Conservation (phyloP, 2,329 filamentous ascomycete species). For the Colletotrichum endophyticum region DNA sequence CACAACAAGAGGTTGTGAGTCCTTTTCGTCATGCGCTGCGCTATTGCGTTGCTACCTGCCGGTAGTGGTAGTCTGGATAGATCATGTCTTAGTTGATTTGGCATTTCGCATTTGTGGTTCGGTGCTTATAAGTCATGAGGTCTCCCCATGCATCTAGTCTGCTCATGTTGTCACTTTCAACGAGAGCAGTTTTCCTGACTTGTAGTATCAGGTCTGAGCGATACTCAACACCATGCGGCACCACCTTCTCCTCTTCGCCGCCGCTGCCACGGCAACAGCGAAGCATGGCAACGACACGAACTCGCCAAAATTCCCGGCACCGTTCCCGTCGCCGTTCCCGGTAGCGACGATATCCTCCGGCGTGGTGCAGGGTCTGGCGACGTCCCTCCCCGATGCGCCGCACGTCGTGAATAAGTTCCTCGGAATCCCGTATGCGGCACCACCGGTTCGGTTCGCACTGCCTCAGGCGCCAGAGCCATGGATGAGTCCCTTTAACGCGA, state of each 20-base stretch:
- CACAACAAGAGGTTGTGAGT: not conserved
- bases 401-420: constrained; percentile 43
- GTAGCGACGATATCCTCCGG: not conserved
- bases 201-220: not conserved
- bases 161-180: not conserved
- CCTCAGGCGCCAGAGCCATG: not conserved
- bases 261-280: not conserved
- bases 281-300: not conserved
- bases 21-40: not conserved
- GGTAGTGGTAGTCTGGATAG: not conserved
- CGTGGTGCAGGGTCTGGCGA: not conserved
- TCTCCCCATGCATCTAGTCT: not conserved
- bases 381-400: not conserved
- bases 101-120: not conserved
- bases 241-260: not conserved
- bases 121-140: not conserved
- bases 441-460: constrained; percentile 37
- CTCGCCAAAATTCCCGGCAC: not conserved
- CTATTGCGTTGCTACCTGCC: not conserved
- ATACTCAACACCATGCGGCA: not conserved
- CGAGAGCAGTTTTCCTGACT: not conserved
- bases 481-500: not conserved
- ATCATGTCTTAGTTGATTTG: not conserved
- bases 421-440: constrained; percentile 59
- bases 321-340: not conserved